phyloP scores from a whole-genome alignment of 441 rosid genomes.

The Rhodomyrtus psidioides region DNA sequence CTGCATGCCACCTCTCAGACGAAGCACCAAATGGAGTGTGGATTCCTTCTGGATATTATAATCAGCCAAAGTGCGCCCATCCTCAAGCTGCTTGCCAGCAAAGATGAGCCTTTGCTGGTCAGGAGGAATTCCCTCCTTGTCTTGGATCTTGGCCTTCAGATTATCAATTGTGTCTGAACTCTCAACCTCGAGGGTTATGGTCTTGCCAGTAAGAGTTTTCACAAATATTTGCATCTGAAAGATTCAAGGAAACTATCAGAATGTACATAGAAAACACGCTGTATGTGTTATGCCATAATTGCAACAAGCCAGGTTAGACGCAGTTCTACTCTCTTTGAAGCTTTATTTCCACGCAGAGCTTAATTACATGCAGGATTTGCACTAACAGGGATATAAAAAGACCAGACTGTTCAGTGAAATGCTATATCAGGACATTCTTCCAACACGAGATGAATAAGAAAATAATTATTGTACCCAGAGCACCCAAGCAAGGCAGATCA shows the following conservation, averaged over 20 bases:
- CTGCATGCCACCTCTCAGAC: constrained; percentile 17
- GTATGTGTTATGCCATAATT: fast-evolving
- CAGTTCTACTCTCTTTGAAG: background rate
- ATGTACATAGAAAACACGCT: background rate
- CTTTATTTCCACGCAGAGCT: background rate
- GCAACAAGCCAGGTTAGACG: background rate
- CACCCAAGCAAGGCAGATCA: background rate
- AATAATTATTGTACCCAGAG: background rate
- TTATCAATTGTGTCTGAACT: constrained; percentile 28
- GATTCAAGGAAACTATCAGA: background rate
- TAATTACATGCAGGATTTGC: background rate
- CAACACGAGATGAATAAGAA: background rate
- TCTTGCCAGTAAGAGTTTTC: constrained; percentile 1
- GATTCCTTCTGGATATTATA: constrained; percentile 32
- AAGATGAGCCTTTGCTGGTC: constrained; percentile 31
- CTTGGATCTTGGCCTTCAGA: constrained; percentile 30
- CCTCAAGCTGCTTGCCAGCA: constrained; percentile 28
- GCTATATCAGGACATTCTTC: fast-evolving
- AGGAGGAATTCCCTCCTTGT: constrained; percentile 28
- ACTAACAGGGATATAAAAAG: background rate
- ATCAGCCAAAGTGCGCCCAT: constrained; percentile 26
- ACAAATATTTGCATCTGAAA: background rate
- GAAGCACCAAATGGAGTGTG: constrained; percentile 16
- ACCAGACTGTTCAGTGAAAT: background rate
- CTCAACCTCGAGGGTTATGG: constrained; percentile 28